Conservation (phyloP, 805 yeast genomes). For the Candida awuae region DNA sequence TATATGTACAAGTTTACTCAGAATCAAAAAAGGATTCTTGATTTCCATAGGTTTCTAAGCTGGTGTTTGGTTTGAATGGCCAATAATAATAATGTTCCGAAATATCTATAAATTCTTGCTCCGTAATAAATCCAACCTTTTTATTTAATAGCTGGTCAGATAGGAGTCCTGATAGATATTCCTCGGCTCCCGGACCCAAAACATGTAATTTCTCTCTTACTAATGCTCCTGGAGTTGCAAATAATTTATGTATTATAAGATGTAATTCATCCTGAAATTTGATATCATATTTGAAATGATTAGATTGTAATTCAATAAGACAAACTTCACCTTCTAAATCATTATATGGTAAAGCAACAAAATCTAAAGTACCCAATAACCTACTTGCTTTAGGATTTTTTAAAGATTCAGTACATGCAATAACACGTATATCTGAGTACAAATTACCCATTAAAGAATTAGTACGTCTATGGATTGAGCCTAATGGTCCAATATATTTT, state of each 20-base stretch:
- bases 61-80: slow-evolving; percentile 68
- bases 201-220: slow-evolving; percentile 41
- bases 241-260: slow-evolving; percentile 53
- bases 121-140: slow-evolving; percentile 40
- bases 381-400: slow-evolving; percentile 12
- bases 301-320: slow-evolving; percentile 27
- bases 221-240: slow-evolving; percentile 35
- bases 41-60: slow-evolving; percentile 15
- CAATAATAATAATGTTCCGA: slow-evolving; percentile 52
- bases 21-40: slow-evolving; percentile 4
- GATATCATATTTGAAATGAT: slow-evolving; percentile 22
- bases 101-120: slow-evolving; percentile 47
- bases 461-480: slow-evolving; percentile 47
- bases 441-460: slow-evolving; percentile 58
- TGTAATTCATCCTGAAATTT: slow-evolving; percentile 52
- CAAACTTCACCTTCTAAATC: slow-evolving; percentile 20
- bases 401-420: slow-evolving; percentile 37
- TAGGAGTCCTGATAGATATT: slow-evolving; percentile 33
- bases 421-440: slow-evolving; percentile 47
- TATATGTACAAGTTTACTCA: no score
- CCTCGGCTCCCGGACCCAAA: slow-evolving; percentile 78
- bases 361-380: slow-evolving; percentile 12
- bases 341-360: slow-evolving; percentile 19
- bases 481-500: slow-evolving; percentile 53
- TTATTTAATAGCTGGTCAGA: slow-evolving; percentile 35